Base-by-base conservation (phyloP, 306 rosid species). In the Comarum palustre region DNA sequence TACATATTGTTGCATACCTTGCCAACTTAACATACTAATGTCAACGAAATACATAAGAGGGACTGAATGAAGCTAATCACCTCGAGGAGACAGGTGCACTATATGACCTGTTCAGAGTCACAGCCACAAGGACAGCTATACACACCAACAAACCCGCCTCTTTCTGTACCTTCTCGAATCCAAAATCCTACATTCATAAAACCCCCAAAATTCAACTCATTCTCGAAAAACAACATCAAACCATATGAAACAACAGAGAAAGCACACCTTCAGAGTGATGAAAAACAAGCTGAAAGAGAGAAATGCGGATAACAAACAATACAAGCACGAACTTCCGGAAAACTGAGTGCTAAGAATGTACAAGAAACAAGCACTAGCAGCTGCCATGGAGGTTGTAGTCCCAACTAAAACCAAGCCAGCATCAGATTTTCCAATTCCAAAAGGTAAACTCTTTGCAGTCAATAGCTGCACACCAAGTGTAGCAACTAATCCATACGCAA, bases 331-430 rank as follows among this genome's bases (percentile, higher is more conserved):
- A 19, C 90, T 84, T 31, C 86, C 90, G 0, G 93, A 52, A 79
- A 91, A 87, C 16, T 74, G 48, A 0, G 97, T 82, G 76, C 82
- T 73, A n/a, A 94, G 82, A 81, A 90, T 83, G 89, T 86, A 94
- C 72, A 94, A 66, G 68, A 94, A 89, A 71, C 82, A 91, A 2
- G 88, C 89, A 87, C 96, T 91, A 27, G 99, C 87, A 83, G 90
- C 79, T 11, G 95, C 99, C 96, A 94, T 90, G 22, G 99, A 94
- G 43, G 92, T 82, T 43, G 90, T 85, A 74, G 47, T 78, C 58
- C 90, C 90, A 47, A 94, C 85, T 78, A 94, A 55, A 48, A 89
- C 48, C 19, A 82, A 24, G 50, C 84, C 85, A 75, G 85, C 96
- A 68, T 73, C 82, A 31, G 86, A 75, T 83, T 73, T 86, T 63